phyloP scores from a whole-genome alignment of 1,284 basidiomycete genomes.

The Rhodotorula sp. region DNA sequence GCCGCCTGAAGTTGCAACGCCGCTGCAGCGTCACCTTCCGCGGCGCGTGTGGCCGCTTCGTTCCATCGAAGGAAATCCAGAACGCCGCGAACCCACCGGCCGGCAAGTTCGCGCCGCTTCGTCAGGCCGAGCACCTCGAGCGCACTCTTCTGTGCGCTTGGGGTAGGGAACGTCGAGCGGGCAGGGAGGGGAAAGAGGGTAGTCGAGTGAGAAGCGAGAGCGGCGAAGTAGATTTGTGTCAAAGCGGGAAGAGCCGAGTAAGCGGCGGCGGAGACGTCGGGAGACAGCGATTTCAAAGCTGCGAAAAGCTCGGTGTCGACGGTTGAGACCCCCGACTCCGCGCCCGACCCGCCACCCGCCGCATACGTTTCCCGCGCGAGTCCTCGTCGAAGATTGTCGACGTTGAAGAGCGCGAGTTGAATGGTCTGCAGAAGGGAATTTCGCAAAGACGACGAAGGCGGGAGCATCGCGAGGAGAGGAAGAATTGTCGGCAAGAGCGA shows the following conservation, averaged over 20 bases:
- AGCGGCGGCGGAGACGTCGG: background rate
- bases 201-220: conserved; percentile 21
- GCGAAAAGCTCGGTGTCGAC: conserved; percentile 31
- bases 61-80: conserved; percentile 15
- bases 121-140: conserved; percentile 33
- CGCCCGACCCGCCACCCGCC: background rate
- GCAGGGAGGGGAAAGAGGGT: conserved; percentile 37
- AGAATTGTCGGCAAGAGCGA: conserved; percentile 30
- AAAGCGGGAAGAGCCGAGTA: conserved; percentile 14
- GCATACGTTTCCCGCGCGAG: conserved; percentile 38
- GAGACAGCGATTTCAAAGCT: conserved; percentile 1
- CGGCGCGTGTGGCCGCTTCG: background rate
- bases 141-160: conserved; percentile 35
- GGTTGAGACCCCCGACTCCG: background rate
- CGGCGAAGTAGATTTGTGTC: conserved; percentile 23
- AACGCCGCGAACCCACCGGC: conserved; percentile 18
- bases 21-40: background rate
- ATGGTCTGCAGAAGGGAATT: conserved; percentile 23
- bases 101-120: conserved; percentile 33
- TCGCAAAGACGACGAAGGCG: conserved; percentile 1
- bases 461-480: conserved; percentile 18
- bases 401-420: conserved; percentile 36
- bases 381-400: conserved; percentile 37
- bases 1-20: background rate
- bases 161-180: conserved; percentile 33